Evolutionary conservation across 495 filamentous ascomycete species (phyloP).

Genomic region (Annulohypoxylon bovei): DNA sequence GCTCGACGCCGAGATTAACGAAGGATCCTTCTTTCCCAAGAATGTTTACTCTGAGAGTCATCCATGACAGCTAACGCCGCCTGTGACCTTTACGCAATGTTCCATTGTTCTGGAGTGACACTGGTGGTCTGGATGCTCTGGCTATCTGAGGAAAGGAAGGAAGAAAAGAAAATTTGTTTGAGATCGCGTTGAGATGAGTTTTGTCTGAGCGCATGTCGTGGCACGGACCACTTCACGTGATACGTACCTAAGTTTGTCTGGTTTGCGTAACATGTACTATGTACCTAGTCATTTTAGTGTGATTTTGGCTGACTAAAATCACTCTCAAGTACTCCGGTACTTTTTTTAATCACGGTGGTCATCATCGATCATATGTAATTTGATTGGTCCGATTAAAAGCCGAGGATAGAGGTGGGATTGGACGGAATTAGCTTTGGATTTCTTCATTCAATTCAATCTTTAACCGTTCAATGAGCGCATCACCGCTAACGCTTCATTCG

Average conservation of each 20-base stretch:
- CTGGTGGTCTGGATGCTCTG: constrained; percentile 54
- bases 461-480: constrained; percentile 30
- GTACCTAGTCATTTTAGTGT: background rate
- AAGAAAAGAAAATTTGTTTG: constrained; percentile 17
- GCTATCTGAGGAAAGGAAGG: constrained; percentile 60
- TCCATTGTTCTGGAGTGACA: constrained; percentile 44
- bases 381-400: constrained; percentile 33
- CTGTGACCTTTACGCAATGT: constrained; percentile 49
- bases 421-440: constrained; percentile 21
- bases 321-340: constrained; percentile 29
- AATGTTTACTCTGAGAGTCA: constrained; percentile 57
- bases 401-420: constrained; percentile 40
- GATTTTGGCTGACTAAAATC: no score
- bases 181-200: constrained; percentile 21
- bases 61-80: constrained; percentile 54
- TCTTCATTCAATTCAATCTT: constrained; percentile 34
- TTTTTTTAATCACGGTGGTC: constrained; percentile 27
- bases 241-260: background rate
- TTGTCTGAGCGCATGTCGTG: constrained; percentile 3
- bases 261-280: background rate
- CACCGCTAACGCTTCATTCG: background rate
- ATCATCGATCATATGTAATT: constrained; percentile 19
- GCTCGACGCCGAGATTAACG: constrained; percentile 67
- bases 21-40: constrained; percentile 62
- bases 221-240: constrained; percentile 44